phyloP scores from a whole-genome alignment of 441 rosid genomes.

The Gossypium davidsonii region DNA sequence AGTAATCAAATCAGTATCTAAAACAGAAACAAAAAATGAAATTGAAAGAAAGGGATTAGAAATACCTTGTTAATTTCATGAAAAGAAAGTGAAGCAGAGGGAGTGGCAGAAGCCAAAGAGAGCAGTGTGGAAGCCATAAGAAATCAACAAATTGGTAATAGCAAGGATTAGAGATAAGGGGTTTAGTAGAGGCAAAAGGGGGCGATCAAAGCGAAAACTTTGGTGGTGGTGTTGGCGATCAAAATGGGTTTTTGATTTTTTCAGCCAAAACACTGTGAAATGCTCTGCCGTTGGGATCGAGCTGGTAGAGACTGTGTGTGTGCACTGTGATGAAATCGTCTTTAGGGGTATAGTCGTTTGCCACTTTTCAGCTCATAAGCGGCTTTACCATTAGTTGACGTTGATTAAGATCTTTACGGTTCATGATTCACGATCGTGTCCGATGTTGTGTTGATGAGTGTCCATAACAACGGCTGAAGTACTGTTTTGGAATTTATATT shows the following conservation, averaged over 20 bases:
- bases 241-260: neutral
- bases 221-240: too few relatives aligned
- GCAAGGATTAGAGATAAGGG: neutral
- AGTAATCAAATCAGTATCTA: conserved; percentile 3
- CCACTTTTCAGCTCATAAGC: neutral
- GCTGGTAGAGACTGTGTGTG: neutral
- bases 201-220: neutral
- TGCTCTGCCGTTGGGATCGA: neutral
- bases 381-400: neutral
- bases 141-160: neutral
- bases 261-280: neutral
- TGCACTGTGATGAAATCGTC: neutral
- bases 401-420: neutral
- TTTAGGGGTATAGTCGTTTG: neutral
- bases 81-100: conserved; percentile 34
- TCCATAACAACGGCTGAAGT: neutral
- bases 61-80: conserved; percentile 56
- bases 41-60: neutral
- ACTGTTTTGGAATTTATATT: neutral
- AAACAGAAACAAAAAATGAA: neutral
- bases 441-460: neutral
- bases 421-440: neutral
- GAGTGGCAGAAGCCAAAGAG: conserved; percentile 46
- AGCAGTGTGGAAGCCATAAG: conserved; percentile 63
- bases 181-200: neutral